These are phyloP conservation scores for Echinochloa phyllopogon DNA, from an alignment of 176 grass and related monocot genomes.

Conservation along the genomic window DNA sequence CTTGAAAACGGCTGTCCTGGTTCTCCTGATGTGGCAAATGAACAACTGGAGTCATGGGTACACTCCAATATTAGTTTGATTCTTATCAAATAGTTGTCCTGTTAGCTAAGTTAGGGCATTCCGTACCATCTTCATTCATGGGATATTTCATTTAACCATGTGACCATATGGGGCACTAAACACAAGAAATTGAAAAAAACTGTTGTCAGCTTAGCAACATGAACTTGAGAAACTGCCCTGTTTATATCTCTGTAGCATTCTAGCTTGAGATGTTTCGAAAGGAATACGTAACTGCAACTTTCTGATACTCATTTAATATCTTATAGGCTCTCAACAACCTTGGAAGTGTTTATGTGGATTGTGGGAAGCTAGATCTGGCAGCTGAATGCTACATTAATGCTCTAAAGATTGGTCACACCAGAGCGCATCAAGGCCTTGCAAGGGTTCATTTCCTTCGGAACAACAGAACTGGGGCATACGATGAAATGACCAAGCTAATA, in stretches of 20 bases:
- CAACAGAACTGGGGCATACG: slow-evolving; percentile 72
- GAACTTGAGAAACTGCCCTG: background rate
- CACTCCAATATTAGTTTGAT: background rate
- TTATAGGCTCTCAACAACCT: slow-evolving; percentile 97
- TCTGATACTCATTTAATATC: slow-evolving; percentile 31
- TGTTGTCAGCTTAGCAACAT: slow-evolving; percentile 3
- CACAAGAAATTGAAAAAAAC: slow-evolving; percentile 1
- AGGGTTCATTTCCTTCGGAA: slow-evolving; percentile 91
- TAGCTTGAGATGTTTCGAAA: slow-evolving; percentile 22
- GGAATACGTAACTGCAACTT: background rate
- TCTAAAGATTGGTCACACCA: slow-evolving; percentile 92
- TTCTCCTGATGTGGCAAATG: slow-evolving; percentile 44
- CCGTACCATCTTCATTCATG: slow-evolving; percentile 7
- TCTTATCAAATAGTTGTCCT: slow-evolving; percentile 21
- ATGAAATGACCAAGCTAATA: slow-evolving; percentile 97
- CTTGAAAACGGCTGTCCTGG: slow-evolving; percentile 43
- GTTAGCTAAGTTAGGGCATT: slow-evolving; percentile 35
- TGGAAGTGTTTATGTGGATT: slow-evolving; percentile 98
- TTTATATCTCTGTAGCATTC: slow-evolving; percentile 5
- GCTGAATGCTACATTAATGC: slow-evolving; percentile 93
- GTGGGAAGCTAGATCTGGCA: slow-evolving; percentile 86
- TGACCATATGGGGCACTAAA: background rate
- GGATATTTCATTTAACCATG: slow-evolving; percentile 16
- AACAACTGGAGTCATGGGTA: slow-evolving; percentile 10
- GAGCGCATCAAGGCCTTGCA: slow-evolving; percentile 95